Evolutionary conservation across 495 filamentous ascomycete species (phyloP).

Genomic region (Glarea lozoyensis): DNA sequence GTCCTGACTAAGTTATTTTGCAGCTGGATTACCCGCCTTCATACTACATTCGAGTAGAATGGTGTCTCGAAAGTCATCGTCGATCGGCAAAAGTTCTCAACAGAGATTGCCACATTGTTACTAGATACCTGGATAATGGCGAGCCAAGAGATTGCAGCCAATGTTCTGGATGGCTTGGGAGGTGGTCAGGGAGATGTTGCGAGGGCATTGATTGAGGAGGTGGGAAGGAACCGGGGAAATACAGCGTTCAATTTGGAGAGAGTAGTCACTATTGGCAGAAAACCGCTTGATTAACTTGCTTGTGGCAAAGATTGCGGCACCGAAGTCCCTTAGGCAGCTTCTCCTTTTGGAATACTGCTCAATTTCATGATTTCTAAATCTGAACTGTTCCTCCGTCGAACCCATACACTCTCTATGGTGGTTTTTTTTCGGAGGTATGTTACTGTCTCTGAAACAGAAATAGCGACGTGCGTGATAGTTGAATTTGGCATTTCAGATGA

Average conservation of each 20-base stretch:
- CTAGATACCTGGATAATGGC: not conserved
- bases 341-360: too few species aligned
- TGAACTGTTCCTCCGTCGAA: too few species aligned
- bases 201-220: not conserved
- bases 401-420: too few species aligned
- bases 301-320: too few species aligned
- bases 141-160: not conserved
- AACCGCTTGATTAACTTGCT: constrained; percentile 30
- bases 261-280: not conserved
- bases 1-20: not conserved
- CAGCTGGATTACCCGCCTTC: not conserved
- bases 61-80: not conserved
- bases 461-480: too few species aligned
- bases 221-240: not conserved
- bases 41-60: not conserved
- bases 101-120: not conserved
- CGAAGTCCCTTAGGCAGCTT: too few species aligned
- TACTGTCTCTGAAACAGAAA: too few species aligned
- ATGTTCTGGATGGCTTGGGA: not conserved
- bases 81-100: not conserved
- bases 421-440: too few species aligned
- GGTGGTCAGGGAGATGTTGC: not conserved
- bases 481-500: too few species aligned
- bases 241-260: constrained; percentile 1
- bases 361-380: too few species aligned